These are phyloP conservation scores for Domatiomyces catenatus DNA, from an alignment of 2,329 filamentous ascomycete species.

Conservation along the genomic window DNA sequence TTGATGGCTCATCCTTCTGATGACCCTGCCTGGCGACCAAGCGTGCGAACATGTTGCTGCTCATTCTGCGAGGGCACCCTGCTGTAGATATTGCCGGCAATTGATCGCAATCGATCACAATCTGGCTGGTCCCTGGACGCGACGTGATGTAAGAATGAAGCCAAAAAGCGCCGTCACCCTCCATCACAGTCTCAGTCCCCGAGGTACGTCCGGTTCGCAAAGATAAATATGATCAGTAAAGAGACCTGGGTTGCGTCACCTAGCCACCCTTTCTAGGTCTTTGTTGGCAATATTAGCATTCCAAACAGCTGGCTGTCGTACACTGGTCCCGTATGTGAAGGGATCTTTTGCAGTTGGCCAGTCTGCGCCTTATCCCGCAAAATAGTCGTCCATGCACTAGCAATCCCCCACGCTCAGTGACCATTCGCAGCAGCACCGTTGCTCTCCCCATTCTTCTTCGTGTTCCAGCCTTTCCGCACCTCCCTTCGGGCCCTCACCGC, in stretches of 20 bases:
- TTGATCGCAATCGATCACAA: background rate
- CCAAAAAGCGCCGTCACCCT: no score
- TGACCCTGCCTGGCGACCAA: background rate
- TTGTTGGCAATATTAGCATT: background rate
- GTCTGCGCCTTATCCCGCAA: background rate
- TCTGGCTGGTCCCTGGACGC: background rate
- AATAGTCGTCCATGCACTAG: background rate
- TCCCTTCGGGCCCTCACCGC: conserved; percentile 62
- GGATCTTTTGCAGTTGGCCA: background rate
- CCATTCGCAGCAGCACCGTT: conserved; percentile 7
- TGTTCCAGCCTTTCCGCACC: conserved; percentile 16
- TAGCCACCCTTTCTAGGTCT: background rate
- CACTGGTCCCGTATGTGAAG: background rate
- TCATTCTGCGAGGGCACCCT: background rate
- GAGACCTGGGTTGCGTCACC: no score
- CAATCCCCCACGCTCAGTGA: background rate
- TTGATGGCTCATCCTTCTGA: background rate
- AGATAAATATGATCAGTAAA: no score
- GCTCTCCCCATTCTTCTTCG: conserved; percentile 16
- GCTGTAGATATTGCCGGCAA: background rate
- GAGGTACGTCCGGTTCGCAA: no score
- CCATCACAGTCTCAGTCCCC: no score
- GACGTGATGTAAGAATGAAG: no score
- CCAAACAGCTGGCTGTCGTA: background rate
- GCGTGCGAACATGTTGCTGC: background rate